Conservation (phyloP, 805 yeast species). For the Myxozyma geophila region DNA sequence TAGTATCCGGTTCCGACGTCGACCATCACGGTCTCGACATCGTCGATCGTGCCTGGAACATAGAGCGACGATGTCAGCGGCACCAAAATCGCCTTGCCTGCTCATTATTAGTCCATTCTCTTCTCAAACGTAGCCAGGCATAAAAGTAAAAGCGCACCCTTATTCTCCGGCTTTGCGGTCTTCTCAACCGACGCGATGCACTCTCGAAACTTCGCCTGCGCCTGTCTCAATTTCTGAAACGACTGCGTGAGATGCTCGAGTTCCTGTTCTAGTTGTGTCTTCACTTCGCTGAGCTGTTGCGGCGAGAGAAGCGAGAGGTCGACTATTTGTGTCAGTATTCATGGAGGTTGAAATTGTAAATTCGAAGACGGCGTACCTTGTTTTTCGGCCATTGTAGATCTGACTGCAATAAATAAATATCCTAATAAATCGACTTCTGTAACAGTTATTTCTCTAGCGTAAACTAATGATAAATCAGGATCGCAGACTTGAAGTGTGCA, state of each 20-base stretch:
- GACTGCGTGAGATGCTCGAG: conserved; percentile 85
- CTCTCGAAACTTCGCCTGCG: conserved; percentile 79
- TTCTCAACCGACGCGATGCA: conserved; percentile 72
- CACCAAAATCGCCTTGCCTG: conserved; percentile 64
- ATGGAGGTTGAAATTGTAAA: neutral
- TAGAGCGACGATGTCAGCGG: conserved; percentile 90
- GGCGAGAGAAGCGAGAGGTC: conserved; percentile 75
- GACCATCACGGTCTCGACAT: conserved; percentile 73
- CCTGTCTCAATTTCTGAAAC: conserved; percentile 78
- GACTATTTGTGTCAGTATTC: conserved; percentile 46
- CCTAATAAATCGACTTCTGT: neutral
- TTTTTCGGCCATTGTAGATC: neutral
- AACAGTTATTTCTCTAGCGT: neutral
- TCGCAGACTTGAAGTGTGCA: too few relatives aligned
- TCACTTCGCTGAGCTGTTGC: conserved; percentile 82
- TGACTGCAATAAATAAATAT: too few relatives aligned
- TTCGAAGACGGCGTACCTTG: neutral
- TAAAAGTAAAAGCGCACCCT: conserved; percentile 39
- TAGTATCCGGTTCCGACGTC: conserved; percentile 97
- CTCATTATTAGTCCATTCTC: neutral
- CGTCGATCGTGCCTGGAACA: conserved; percentile 78
- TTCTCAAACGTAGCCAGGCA: neutral
- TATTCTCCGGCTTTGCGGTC: conserved; percentile 51
- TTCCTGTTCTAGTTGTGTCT: conserved; percentile 82
- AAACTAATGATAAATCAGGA: too few relatives aligned